These are phyloP conservation scores for Psidium guajava DNA, from an alignment of 345 rosid genomes.

Conservation along the genomic window DNA sequence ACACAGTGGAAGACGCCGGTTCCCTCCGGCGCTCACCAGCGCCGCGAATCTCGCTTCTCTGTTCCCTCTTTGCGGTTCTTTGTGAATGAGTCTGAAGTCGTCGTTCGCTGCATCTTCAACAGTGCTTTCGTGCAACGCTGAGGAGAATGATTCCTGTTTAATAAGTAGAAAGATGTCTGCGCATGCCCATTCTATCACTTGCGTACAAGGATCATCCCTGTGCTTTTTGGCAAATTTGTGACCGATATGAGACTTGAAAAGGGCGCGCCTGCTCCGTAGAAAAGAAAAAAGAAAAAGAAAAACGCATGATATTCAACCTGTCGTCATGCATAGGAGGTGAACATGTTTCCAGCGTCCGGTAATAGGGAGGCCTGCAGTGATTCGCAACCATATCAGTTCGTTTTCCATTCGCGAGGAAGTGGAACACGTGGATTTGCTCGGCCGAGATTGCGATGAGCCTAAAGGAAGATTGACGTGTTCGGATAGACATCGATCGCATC, in stretches of 20 bases:
- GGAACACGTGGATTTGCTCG: neutral
- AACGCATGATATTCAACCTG: neutral
- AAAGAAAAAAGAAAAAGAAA: too few relatives aligned
- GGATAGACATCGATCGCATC: neutral
- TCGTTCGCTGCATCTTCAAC: neutral
- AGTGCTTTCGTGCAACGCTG: neutral
- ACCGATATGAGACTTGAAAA: neutral
- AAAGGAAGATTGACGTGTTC: neutral
- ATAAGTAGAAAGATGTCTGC: neutral
- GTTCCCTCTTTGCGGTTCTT: slow-evolving; percentile 16
- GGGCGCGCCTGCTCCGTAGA: neutral
- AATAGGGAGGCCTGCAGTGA: neutral
- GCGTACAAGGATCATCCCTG: neutral
- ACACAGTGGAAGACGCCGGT: neutral
- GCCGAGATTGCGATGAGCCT: neutral
- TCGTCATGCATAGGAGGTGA: neutral
- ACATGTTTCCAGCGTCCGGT: fast-evolving
- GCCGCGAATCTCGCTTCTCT: slow-evolving; percentile 28
- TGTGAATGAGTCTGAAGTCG: neutral
- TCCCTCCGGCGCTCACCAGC: neutral
- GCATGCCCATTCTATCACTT: neutral
- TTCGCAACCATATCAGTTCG: neutral
- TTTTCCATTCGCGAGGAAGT: neutral
- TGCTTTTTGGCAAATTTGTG: neutral
- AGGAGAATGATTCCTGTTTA: neutral